phyloP scores from a whole-genome alignment of 371 early-diverging fungal species.

The Mortierella sp. region DNA sequence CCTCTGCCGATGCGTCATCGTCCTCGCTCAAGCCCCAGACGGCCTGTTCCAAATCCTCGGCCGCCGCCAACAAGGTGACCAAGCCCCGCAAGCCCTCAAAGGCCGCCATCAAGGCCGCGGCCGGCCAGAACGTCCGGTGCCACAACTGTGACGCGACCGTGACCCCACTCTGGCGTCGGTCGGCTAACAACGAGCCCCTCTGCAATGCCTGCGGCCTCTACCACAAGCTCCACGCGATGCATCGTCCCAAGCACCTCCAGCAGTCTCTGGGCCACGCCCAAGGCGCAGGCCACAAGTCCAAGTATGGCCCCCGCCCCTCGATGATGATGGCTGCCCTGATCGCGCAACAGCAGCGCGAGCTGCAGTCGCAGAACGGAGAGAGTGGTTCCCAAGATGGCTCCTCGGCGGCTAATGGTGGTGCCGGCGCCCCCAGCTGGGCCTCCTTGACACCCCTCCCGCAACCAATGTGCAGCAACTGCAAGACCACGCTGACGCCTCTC shows the following conservation, averaged over 20 bases:
- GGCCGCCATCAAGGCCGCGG: constrained; percentile 47
- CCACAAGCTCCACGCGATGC: constrained; percentile 84
- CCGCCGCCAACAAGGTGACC: constrained; percentile 29
- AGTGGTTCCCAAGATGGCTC: background rate
- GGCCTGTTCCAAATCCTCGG: constrained; percentile 37
- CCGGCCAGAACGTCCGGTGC: constrained; percentile 66
- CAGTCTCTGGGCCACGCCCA: constrained; percentile 27
- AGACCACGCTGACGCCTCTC: constrained; percentile 89
- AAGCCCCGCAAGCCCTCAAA: constrained; percentile 53
- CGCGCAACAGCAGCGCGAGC: background rate
- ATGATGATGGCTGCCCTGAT: constrained; percentile 8
- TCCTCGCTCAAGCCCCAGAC: constrained; percentile 36
- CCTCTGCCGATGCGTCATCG: background rate
- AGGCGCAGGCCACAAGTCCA: constrained; percentile 23
- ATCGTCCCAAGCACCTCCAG: constrained; percentile 68
- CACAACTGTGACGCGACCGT: constrained; percentile 90
- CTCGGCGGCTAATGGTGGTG: constrained; percentile 6
- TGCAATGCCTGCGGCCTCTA: constrained; percentile 99
- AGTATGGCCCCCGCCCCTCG: constrained; percentile 20
- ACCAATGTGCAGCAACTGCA: constrained; percentile 87
- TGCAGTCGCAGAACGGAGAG: background rate
- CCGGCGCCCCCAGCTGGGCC: background rate
- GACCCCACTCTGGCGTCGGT: constrained; percentile 97
- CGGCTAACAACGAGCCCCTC: constrained; percentile 82
- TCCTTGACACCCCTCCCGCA: constrained; percentile 40